Conservation (phyloP, 2,329 filamentous ascomycete species). For the Aspergillus pseudoviridinutans region DNA sequence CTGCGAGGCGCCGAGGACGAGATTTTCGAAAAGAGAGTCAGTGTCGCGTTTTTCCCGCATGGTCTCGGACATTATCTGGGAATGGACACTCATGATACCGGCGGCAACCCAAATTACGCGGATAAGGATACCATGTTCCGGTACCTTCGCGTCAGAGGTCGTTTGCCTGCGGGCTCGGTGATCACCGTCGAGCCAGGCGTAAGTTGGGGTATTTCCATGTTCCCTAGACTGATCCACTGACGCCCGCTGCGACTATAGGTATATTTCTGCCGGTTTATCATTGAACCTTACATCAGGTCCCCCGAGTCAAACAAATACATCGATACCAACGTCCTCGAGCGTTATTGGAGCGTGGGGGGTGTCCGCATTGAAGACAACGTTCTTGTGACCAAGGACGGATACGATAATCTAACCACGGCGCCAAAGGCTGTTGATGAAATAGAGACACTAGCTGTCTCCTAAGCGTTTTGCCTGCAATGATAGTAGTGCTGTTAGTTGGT, state of each 20-base stretch:
- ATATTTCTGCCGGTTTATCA: constrained; percentile 89
- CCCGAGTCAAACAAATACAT: constrained; percentile 73
- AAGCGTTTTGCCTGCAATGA: background rate
- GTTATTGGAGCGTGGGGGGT: constrained; percentile 85
- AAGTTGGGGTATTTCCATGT: constrained; percentile 33
- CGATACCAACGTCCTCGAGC: constrained; percentile 65
- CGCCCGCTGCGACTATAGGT: constrained; percentile 45
- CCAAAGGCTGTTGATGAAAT: constrained; percentile 70
- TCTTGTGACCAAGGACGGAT: constrained; percentile 70
- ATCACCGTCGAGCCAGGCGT: constrained; percentile 93
- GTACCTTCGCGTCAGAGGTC: constrained; percentile 76
- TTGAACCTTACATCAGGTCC: constrained; percentile 72
- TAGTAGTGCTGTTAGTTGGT: background rate
- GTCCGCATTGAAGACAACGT: constrained; percentile 92
- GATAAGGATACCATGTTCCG: constrained; percentile 82
- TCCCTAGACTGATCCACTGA: constrained; percentile 1
- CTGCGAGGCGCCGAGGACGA: constrained; percentile 63
- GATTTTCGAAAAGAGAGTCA: constrained; percentile 74
- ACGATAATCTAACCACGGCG: constrained; percentile 77
- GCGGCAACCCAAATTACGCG: constrained; percentile 70
- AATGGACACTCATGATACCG: constrained; percentile 87
- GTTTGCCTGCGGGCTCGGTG: constrained; percentile 71
- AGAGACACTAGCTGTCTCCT: constrained; percentile 42
- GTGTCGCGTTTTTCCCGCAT: constrained; percentile 86
- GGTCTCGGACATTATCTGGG: constrained; percentile 87